phyloP scores from a whole-genome alignment of 495 filamentous ascomycete species.

The Hamigera avellanea region DNA sequence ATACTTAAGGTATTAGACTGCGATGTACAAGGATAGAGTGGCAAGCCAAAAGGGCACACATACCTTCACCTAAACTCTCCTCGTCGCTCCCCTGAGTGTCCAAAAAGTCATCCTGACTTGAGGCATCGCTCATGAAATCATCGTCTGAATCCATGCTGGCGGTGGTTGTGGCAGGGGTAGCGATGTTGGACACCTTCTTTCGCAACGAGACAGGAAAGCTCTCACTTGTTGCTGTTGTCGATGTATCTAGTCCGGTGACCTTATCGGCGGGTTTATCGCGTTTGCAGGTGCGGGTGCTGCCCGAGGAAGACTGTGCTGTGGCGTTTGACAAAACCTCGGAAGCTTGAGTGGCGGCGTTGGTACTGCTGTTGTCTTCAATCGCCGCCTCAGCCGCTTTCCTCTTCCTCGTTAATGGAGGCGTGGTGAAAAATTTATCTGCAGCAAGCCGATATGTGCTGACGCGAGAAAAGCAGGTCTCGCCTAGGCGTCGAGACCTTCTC shows the following conservation, averaged over 20 bases:
- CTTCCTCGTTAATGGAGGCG: constrained; percentile 67
- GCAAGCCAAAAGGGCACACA: constrained; percentile 13
- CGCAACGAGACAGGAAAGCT: constrained; percentile 5
- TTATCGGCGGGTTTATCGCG: constrained; percentile 5
- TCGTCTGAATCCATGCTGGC: constrained; percentile 88
- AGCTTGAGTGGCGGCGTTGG: constrained; percentile 25
- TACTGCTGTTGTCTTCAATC: constrained; percentile 36
- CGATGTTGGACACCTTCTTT: constrained; percentile 15
- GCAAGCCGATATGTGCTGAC: constrained; percentile 3
- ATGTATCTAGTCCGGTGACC: constrained; percentile 1
- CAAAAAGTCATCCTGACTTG: constrained; percentile 64
- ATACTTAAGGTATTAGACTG: too few species aligned
- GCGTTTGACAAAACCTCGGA: constrained; percentile 13
- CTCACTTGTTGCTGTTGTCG: constrained; percentile 3
- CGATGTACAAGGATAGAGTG: background rate
- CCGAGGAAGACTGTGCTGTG: constrained; percentile 12
- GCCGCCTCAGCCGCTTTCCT: constrained; percentile 82
- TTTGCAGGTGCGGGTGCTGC: constrained; percentile 6
- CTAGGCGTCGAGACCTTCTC: constrained; percentile 12
- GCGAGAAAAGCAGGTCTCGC: constrained; percentile 4
- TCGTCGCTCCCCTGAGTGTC: constrained; percentile 62
- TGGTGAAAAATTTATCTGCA: constrained; percentile 33
- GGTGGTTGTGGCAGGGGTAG: constrained; percentile 34
- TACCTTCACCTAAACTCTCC: constrained; percentile 69
- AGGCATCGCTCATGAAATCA: constrained; percentile 80